These are phyloP conservation scores for Trametes meyenii DNA, from an alignment of 768 basidiomycete species.

Conservation along the genomic window DNA sequence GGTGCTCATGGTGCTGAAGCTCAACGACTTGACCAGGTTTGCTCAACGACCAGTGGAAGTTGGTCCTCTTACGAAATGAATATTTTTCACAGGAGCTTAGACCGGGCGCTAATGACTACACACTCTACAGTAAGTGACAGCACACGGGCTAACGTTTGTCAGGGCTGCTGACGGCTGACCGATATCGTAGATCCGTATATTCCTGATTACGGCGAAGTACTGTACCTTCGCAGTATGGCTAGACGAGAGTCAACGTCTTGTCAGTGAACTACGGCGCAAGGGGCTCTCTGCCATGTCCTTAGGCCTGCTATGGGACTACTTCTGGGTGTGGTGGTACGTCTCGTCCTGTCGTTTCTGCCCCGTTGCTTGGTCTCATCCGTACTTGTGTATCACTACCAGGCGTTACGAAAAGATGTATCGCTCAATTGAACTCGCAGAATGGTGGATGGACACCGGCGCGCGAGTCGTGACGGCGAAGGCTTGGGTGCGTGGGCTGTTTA, in stretches of 20 bases:
- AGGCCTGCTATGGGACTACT: constrained; percentile 50
- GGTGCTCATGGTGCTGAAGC: constrained; percentile 81
- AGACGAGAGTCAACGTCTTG: constrained; percentile 52
- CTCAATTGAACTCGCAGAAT: constrained; percentile 56
- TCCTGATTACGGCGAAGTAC: constrained; percentile 88
- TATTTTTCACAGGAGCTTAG: constrained; percentile 60
- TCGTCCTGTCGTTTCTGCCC: neutral
- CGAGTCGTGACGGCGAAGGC: constrained; percentile 54
- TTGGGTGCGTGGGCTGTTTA: constrained; percentile 68
- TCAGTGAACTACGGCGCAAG: constrained; percentile 45
- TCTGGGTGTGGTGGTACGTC: constrained; percentile 71
- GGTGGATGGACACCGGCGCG: constrained; percentile 64
- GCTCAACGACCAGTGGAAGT: constrained; percentile 13
- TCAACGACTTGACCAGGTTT: constrained; percentile 84
- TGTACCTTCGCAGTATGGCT: constrained; percentile 81
- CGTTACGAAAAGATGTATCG: constrained; percentile 57
- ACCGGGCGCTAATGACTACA: constrained; percentile 86
- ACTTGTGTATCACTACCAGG: constrained; percentile 57
- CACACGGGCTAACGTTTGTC: neutral
- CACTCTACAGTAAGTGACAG: constrained; percentile 61
- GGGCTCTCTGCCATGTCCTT: constrained; percentile 51
- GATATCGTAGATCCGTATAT: constrained; percentile 68
- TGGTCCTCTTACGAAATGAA: neutral
- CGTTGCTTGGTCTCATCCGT: neutral
- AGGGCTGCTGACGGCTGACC: neutral